Evolutionary conservation across 1,284 basidiomycete genomes (phyloP).

Genomic region (Boletus holoroseus): DNA sequence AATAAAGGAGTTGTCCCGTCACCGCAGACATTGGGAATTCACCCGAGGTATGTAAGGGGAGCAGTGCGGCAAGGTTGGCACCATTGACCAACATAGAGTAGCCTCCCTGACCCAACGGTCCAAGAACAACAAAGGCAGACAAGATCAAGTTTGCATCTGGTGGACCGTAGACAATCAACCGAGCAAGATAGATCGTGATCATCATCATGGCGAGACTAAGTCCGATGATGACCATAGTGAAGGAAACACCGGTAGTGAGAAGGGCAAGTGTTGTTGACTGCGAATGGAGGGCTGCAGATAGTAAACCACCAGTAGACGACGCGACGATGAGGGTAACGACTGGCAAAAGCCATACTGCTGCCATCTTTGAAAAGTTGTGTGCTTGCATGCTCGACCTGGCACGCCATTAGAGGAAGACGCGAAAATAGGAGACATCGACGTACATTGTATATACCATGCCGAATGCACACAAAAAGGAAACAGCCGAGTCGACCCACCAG

Average conservation of each 20-base stretch:
- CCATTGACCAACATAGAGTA: slow-evolving; percentile 54
- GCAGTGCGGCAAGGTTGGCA: slow-evolving; percentile 37
- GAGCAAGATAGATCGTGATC: slow-evolving; percentile 41
- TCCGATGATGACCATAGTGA: slow-evolving; percentile 50
- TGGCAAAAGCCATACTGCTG: slow-evolving; percentile 55
- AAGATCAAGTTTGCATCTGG: slow-evolving; percentile 42
- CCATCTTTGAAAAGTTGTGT: slow-evolving; percentile 44
- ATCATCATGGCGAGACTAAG: slow-evolving; percentile 47
- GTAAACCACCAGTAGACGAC: slow-evolving; percentile 51
- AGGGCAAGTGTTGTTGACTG: slow-evolving; percentile 42
- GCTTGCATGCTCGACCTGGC: slow-evolving; percentile 50
- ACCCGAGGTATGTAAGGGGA: slow-evolving; percentile 35
- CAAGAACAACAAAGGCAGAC: slow-evolving; percentile 44
- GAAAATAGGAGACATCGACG: slow-evolving; percentile 14
- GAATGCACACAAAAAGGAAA: slow-evolving; percentile 48
- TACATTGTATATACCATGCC: slow-evolving; percentile 55
- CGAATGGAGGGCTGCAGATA: slow-evolving; percentile 41
- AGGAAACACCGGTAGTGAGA: slow-evolving; percentile 46
- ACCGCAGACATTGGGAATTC: slow-evolving; percentile 31
- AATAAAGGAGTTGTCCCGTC: slow-evolving; percentile 38
- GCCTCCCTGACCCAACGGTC: slow-evolving; percentile 43
- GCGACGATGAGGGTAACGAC: slow-evolving; percentile 59
- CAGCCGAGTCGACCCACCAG: slow-evolving; percentile 56
- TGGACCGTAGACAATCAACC: slow-evolving; percentile 39
- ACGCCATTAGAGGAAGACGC: background rate